Percentiles rank a stretch among this genome's conserved stretches.
These are phyloP conservation scores for Apiotrichum sp. DNA, from an alignment of 1,284 basidiomycete genomes.

Conservation along the genomic window DNA sequence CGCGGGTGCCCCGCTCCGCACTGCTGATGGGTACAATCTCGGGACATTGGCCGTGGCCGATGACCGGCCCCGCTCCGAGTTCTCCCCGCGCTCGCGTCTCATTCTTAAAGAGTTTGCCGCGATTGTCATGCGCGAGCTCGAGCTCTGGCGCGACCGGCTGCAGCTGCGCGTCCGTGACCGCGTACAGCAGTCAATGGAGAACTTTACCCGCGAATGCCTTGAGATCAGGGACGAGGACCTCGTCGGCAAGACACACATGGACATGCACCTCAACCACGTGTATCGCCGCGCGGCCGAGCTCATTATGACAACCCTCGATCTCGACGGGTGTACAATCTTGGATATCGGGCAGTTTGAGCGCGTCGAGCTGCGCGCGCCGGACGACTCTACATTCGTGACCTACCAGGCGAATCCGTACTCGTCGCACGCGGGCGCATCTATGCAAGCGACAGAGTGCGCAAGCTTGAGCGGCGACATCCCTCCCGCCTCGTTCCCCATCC, in stretches of 20 bases:
- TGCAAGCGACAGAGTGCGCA: too few relatives aligned
- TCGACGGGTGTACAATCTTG: slow-evolving; percentile 83
- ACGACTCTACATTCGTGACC: slow-evolving; percentile 47
- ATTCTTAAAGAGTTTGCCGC: slow-evolving; percentile 90
- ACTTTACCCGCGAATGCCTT: slow-evolving; percentile 88
- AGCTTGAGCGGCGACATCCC: too few relatives aligned
- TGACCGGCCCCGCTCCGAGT: slow-evolving; percentile 73
- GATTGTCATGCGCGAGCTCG: slow-evolving; percentile 92
- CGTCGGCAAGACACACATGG: slow-evolving; percentile 24
- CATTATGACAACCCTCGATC: slow-evolving; percentile 80
- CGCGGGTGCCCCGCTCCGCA: slow-evolving; percentile 81
- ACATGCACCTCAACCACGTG: slow-evolving; percentile 68
- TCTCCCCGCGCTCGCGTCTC: slow-evolving; percentile 80
- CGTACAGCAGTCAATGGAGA: slow-evolving; percentile 92
- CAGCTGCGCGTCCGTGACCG: slow-evolving; percentile 83
- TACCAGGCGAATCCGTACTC: slow-evolving; percentile 44
- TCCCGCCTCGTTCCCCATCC: too few relatives aligned
- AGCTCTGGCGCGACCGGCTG: slow-evolving; percentile 85
- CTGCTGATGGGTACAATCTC: slow-evolving; percentile 82
- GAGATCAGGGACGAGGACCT: slow-evolving; percentile 64
- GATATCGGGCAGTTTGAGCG: slow-evolving; percentile 89
- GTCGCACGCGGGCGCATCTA: too few relatives aligned
- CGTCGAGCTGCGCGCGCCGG: slow-evolving; percentile 51
- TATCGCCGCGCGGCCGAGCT: slow-evolving; percentile 81
- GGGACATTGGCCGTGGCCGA: slow-evolving; percentile 83